These are phyloP conservation scores for Skeletonema marinoi DNA, from an alignment of 108 stramenopile species.

Conservation along the genomic window DNA sequence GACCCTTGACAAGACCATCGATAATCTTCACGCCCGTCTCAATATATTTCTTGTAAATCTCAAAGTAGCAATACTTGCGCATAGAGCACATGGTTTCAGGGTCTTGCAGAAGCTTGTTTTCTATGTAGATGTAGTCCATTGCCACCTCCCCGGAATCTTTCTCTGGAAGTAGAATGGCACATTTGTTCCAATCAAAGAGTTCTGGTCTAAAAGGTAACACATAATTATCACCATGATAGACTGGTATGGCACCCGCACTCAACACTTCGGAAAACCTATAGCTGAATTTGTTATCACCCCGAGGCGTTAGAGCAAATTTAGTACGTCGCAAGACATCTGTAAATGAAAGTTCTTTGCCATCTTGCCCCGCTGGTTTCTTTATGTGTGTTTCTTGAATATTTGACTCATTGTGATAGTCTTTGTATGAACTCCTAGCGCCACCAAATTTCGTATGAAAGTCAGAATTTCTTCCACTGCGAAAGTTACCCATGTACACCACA, in stretches of 20 bases:
- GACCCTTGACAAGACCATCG: too few species aligned
- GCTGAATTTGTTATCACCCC: slow-evolving; percentile 54
- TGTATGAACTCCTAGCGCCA: not conserved
- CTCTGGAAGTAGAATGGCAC: slow-evolving; percentile 39
- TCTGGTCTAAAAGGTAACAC: slow-evolving; percentile 35
- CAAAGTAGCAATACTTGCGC: not conserved
- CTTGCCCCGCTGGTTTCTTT: not conserved
- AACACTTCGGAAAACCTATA: slow-evolving; percentile 52
- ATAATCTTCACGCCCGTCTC: not conserved
- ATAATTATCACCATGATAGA: slow-evolving; percentile 39
- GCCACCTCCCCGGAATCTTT: slow-evolving; percentile 1
- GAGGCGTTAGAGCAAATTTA: slow-evolving; percentile 34
- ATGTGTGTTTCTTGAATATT: too few species aligned
- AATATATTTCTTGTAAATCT: not conserved
- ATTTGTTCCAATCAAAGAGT: slow-evolving; percentile 16
- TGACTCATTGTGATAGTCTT: not conserved
- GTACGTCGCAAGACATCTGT: slow-evolving; percentile 7
- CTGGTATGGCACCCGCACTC: slow-evolving; percentile 50
- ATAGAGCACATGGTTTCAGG: not conserved
- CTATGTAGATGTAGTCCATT: too few species aligned
- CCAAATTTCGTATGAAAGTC: not conserved
- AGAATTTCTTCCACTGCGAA: not conserved
- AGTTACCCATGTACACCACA: slow-evolving; percentile 5
- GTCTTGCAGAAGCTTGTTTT: too few species aligned
- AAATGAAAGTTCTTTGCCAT: not conserved